Conservation (phyloP, 208 protist genomes). For the Leishmania mexicana region DNA sequence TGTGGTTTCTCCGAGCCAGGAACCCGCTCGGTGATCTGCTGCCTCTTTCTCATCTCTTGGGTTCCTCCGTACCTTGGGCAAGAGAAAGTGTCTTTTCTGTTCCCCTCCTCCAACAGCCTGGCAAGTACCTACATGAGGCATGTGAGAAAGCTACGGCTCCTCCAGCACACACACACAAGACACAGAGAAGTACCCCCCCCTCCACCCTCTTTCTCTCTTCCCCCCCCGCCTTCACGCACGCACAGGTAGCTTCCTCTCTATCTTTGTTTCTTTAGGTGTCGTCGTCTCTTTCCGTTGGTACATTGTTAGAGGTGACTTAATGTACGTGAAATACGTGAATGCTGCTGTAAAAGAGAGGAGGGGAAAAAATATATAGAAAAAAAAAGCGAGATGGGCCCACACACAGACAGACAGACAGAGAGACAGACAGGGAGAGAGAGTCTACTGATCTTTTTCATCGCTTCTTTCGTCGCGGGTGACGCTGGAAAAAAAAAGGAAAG, state of each 20-base stretch:
- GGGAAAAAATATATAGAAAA: background rate
- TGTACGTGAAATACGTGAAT: background rate
- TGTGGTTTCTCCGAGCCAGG: background rate
- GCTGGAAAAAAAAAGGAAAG: conserved; percentile 16
- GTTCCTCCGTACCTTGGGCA: background rate
- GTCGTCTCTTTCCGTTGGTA: background rate
- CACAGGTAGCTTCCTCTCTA: background rate
- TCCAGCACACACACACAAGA: background rate
- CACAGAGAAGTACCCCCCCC: background rate
- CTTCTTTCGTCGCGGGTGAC: background rate
- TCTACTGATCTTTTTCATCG: background rate
- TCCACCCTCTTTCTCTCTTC: too few relatives aligned
- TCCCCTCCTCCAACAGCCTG: background rate
- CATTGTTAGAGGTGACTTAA: background rate
- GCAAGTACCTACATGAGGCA: background rate
- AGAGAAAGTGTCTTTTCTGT: background rate
- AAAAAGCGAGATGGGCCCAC: conserved; percentile 5
- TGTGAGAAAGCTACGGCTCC: background rate
- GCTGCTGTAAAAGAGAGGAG: background rate
- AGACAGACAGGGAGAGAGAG: background rate
- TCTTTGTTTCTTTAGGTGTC: background rate
- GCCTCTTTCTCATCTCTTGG: background rate
- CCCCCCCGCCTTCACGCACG: too few relatives aligned
- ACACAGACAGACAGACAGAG: background rate
- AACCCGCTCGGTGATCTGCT: background rate